Base-by-base conservation (phyloP, 192 early-diverging fungal species). In the Backusella mclennaniae region DNA sequence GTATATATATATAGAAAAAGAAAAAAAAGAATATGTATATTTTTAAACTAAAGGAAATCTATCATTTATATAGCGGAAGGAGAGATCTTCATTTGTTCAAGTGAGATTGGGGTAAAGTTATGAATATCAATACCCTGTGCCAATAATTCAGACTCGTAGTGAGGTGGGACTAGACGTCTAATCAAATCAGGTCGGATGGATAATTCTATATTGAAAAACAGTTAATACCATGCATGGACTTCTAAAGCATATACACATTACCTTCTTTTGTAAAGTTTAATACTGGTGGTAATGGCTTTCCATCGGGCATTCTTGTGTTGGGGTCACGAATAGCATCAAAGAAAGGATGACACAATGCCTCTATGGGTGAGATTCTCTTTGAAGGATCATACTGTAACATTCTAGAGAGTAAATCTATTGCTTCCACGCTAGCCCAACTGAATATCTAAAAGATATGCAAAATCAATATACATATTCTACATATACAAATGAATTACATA, bases 311-410 rank as follows among this genome's bases (percentile, higher is more conserved):
- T 77, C 82, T 88, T 9, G 95, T 94, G 35, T 89, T 91, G 15
- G 94, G 94, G 66, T 91, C 82, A 70, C 97, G 90, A 83, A 99
- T 88, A 81, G 97, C 95, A 84, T 99, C 96, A 89, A 99, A 99
- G 89, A 98, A 99, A 31, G 92, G 92, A 80, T 97, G 94, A 70
- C 90, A 87, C 89, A 99, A 90, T 31, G 97, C 96, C 81, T 97
- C 94, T 77, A 97, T 91, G 38, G 97, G 91, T n/a, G 93, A 94
- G 75, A 93, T 87, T 35, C 97, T 90, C 71, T 86, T 84, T 31
- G 85, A 78, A 14, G 97, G 97, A 33, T 95, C 96, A 87, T 99
- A 99, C 72, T 97, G 95, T 67, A 99, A 84, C 66, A 99, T 85
- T 69, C 84, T 89, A 31, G 90, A 87, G 53, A 99, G 87, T 29